A percentile compares a stretch with the other conserved stretches of the same genome.
Conservation (phyloP, 805 yeast genomes). For the Hanseniaspora valbyensis region DNA sequence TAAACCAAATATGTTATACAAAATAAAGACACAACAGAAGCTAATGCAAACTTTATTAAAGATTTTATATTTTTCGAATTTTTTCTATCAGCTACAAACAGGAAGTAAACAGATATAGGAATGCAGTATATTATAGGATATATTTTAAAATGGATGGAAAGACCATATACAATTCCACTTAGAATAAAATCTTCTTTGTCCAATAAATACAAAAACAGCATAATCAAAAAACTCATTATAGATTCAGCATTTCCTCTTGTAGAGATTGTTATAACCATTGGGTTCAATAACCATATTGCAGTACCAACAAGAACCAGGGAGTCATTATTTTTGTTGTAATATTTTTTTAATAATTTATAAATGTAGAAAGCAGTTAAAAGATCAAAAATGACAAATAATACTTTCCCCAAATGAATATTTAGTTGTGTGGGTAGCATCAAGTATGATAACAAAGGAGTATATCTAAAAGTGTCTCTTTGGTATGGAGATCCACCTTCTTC, state of each 20-base stretch:
- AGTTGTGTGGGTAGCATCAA: constrained; percentile 52
- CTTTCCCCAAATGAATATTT: constrained; percentile 66
- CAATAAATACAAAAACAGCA: constrained; percentile 45
- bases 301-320: constrained; percentile 37
- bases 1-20: constrained; percentile 52
- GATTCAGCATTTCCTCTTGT: constrained; percentile 93
- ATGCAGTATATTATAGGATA: constrained; percentile 76
- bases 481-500: constrained; percentile 53
- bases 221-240: constrained; percentile 63
- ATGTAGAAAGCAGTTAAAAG: constrained; percentile 64
- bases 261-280: constrained; percentile 87
- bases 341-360: constrained; percentile 16
- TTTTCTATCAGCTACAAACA: constrained; percentile 18
- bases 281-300: constrained; percentile 78
- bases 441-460: constrained; percentile 88
- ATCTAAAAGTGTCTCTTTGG: constrained; percentile 75
- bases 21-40: constrained; percentile 36
- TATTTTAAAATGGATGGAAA: constrained; percentile 78
- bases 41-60: constrained; percentile 34
- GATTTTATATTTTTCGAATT: constrained; percentile 33
- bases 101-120: constrained; percentile 46
- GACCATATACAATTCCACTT: constrained; percentile 50
- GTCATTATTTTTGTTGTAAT: background rate
- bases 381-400: constrained; percentile 67
- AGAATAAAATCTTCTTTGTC: constrained; percentile 25